Conservation (phyloP, 768 basidiomycete species). For the Pleurotus pulmonarius region DNA sequence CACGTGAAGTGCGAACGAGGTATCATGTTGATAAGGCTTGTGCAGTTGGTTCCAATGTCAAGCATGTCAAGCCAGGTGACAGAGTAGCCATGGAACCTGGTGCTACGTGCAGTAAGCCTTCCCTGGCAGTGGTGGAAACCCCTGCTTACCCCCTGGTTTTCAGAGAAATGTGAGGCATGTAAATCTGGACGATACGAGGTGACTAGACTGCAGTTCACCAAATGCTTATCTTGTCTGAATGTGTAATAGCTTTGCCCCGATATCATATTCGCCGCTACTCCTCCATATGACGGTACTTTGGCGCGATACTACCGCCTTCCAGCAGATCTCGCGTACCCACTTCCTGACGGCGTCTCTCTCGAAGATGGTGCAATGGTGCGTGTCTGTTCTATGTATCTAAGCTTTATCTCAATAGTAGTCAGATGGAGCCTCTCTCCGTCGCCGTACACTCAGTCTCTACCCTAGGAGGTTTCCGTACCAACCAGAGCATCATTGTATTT, state of each 20-base stretch:
- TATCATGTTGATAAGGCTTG: background rate
- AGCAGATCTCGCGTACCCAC: conserved; percentile 76
- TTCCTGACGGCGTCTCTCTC: conserved; percentile 80
- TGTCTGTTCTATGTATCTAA: background rate
- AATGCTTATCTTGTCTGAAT: background rate
- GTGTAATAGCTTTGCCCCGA: conserved; percentile 70
- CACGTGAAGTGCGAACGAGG: background rate
- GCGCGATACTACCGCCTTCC: conserved; percentile 84
- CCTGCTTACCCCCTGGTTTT: conserved; percentile 4
- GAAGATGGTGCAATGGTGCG: conserved; percentile 94
- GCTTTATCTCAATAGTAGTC: background rate
- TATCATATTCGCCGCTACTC: conserved; percentile 89
- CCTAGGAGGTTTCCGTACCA: conserved; percentile 67
- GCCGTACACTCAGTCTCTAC: conserved; percentile 85
- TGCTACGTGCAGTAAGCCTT: conserved; percentile 62
- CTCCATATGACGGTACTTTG: conserved; percentile 90
- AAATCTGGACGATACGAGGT: conserved; percentile 84
- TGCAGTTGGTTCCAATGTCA: conserved; percentile 73
- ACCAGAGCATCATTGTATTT: conserved; percentile 78
- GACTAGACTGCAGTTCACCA: conserved; percentile 9
- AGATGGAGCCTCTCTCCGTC: conserved; percentile 96
- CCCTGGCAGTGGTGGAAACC: conserved; percentile 1
- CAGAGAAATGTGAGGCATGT: conserved; percentile 72
- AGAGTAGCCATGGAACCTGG: conserved; percentile 93
- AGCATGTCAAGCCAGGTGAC: conserved; percentile 75